Conservation (phyloP, 1,284 basidiomycete species). For the Cutaneotrichosporon mucoides region DNA sequence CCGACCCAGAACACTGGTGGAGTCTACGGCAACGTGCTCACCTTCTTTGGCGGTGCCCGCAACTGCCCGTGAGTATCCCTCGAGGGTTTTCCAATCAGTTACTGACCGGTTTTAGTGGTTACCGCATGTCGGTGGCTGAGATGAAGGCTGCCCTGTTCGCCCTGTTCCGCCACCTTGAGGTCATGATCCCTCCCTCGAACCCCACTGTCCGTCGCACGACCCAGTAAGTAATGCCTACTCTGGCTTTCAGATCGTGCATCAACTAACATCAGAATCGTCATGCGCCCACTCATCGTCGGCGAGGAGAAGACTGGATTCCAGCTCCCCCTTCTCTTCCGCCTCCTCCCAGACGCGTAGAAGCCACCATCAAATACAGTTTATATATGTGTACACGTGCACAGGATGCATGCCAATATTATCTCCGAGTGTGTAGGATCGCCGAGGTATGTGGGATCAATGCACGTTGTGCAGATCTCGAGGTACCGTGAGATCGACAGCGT, state of each 20-base stretch:
- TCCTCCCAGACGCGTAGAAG: background rate
- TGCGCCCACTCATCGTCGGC: conserved; percentile 40
- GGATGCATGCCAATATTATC: background rate
- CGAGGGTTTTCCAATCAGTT: background rate
- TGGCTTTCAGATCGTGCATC: background rate
- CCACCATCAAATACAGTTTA: no score
- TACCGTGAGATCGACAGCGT: no score
- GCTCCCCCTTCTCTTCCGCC: conserved; percentile 41
- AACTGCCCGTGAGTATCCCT: conserved; percentile 56
- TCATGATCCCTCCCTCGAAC: conserved; percentile 52
- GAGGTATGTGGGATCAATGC: no score
- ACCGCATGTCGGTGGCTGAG: conserved; percentile 64
- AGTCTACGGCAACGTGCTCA: conserved; percentile 61
- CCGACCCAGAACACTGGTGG: conserved; percentile 56
- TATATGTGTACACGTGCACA: background rate
- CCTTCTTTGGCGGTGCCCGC: conserved; percentile 63
- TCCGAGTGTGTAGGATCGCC: no score
- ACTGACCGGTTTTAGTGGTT: conserved; percentile 49
- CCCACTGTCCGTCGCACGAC: conserved; percentile 6
- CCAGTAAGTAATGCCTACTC: conserved; percentile 24
- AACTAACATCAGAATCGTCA: conserved; percentile 33
- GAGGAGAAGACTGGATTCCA: conserved; percentile 43
- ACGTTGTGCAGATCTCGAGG: no score
- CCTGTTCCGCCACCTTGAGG: conserved; percentile 57
- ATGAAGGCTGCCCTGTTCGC: conserved; percentile 61